These are phyloP conservation scores for Talaromyces wortmannii DNA, from an alignment of 495 filamentous ascomycete genomes.

Conservation along the genomic window DNA sequence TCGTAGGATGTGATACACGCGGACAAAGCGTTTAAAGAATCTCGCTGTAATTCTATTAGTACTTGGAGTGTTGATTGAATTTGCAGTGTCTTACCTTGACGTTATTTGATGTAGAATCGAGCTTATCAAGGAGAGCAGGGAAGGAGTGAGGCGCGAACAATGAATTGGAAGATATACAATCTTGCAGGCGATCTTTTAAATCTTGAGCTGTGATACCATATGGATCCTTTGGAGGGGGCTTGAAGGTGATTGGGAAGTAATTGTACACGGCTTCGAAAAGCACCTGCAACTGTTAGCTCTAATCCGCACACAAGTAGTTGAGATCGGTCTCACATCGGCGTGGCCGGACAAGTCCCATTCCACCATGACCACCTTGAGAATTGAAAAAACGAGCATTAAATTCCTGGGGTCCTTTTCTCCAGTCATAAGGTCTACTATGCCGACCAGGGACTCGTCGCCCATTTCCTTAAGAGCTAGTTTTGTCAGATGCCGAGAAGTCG, in stretches of 20 bases:
- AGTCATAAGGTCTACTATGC: conserved; percentile 60
- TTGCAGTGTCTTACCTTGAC: conserved; percentile 48
- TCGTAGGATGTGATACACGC: conserved; percentile 57
- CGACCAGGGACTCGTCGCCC: conserved; percentile 52
- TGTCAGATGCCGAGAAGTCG: conserved; percentile 6
- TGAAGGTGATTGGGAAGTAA: conserved; percentile 75
- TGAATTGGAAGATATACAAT: conserved; percentile 63
- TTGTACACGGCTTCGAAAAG: conserved; percentile 71
- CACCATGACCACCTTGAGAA: conserved; percentile 62
- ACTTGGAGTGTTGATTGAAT: neutral
- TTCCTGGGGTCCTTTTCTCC: conserved; percentile 75
- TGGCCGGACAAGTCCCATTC: conserved; percentile 64
- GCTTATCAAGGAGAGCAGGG: conserved; percentile 64
- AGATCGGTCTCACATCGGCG: conserved; percentile 44
- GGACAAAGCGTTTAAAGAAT: conserved; percentile 60
- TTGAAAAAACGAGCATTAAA: conserved; percentile 71
- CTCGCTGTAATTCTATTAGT: conserved; percentile 39
- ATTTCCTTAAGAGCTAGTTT: conserved; percentile 43
- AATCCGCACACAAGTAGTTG: neutral
- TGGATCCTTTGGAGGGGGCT: conserved; percentile 67
- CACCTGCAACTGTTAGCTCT: conserved; percentile 33
- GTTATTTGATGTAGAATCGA: conserved; percentile 68
- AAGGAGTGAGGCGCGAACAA: conserved; percentile 64
- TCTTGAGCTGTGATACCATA: conserved; percentile 71
- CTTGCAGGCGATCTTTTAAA: conserved; percentile 60